Evolutionary conservation across 306 rosid species (phyloP), one percentile per base, ranked within the genome.

Genomic region (Casuarina cunninghamiana): DNA sequence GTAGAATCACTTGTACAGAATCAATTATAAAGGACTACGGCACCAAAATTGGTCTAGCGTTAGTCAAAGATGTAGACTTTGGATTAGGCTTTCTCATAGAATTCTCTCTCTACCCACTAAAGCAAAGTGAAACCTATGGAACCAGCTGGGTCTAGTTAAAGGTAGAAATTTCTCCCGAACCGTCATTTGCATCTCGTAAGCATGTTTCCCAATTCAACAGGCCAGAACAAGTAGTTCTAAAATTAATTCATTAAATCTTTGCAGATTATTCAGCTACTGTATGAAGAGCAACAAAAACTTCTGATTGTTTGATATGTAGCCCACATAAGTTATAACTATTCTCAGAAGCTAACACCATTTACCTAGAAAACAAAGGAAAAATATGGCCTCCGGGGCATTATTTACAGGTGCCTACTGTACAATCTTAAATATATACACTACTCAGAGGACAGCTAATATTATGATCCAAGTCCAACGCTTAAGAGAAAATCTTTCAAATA

Each of bases 401-500:
- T 43, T 5, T 62, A 19, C 50, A 66, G 26, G 5, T 42, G 50
- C 65, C 17, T 17, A 42, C 5, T 35, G 42, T n/a, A 37, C 41
- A 15, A 42, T 12, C 12, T 66, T 66, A 35, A 38, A 37, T 11
- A 26, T 58, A 35, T 35, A 11, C 32, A 26, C 13, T 62, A 42
- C 50, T 66, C 49, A 42, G 3, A 66, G 15, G 21, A 42, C 50
- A 66, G 48, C 71, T 3, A 66, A 65, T 16, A 3, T 61, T 66
- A 16, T 0, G 13, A 66, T 42, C 75, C 5, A 79, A 62, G 44
- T 69, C 54, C 17, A 83, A 68, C 74, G 55, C 60, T 70, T 63
- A n/a, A 46, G 44, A 1, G 5, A 35, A 10, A 72, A 21, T 60
- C 65, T 15, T 72, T 68, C 74, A 49, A 16, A 72, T 69, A 42